A percentile compares a stretch with the other conserved stretches of the same genome.
Evolutionary conservation across 805 yeast species (phyloP).

Genomic region (Wickerhamiella allomyrinae): DNA sequence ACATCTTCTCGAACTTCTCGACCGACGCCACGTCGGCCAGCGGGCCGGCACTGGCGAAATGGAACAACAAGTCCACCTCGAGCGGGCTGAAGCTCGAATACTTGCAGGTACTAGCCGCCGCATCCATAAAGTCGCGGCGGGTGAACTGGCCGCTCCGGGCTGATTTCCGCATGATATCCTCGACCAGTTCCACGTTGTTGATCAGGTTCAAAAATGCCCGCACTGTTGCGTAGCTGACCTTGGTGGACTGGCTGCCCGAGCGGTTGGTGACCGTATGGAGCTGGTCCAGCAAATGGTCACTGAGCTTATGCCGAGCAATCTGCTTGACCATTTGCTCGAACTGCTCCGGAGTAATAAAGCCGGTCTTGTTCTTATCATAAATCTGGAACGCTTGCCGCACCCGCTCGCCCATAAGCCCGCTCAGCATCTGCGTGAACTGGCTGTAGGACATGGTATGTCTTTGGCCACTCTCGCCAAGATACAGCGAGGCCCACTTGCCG

Average conservation of each 20-base stretch:
- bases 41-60: constrained; percentile 22
- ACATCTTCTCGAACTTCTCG: constrained; percentile 27
- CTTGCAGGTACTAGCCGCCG: constrained; percentile 28
- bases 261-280: constrained; percentile 28
- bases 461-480: constrained; percentile 26
- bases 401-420: constrained; percentile 33
- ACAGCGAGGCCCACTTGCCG: constrained; percentile 29
- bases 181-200: constrained; percentile 29
- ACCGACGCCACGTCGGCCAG: constrained; percentile 19
- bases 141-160: constrained; percentile 28
- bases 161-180: constrained; percentile 22
- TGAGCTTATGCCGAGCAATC: constrained; percentile 30
- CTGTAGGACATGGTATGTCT: constrained; percentile 29
- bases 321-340: constrained; percentile 26
- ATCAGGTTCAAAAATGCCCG: constrained; percentile 31
- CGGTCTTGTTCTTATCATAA: constrained; percentile 25
- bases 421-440: constrained; percentile 32
- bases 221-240: constrained; percentile 30
- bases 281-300: constrained; percentile 26
- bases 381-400: constrained; percentile 31
- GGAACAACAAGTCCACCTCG: constrained; percentile 31
- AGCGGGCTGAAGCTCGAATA: constrained; percentile 31
- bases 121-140: constrained; percentile 25
- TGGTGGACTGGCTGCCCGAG: constrained; percentile 18
- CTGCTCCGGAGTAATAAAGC: constrained; percentile 29